Conservation (phyloP, 2,329 filamentous ascomycete species). For the Aspergillus sp. region DNA sequence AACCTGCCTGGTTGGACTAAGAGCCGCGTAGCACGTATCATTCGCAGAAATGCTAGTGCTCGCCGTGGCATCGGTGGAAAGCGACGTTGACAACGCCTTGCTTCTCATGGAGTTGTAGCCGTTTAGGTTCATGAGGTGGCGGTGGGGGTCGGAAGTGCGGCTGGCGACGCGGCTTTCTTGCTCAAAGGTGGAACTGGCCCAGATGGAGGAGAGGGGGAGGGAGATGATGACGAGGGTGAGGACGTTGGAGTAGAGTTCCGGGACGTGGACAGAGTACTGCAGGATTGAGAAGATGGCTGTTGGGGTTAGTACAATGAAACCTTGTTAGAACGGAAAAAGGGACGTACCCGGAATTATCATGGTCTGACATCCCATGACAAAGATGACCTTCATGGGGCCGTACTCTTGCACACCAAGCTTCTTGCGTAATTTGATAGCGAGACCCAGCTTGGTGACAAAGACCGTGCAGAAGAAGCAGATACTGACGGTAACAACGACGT, state of each 20-base stretch:
- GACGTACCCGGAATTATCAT: constrained; percentile 55
- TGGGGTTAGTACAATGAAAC: constrained; percentile 10
- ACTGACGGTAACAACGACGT: constrained; percentile 48
- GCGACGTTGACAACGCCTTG: constrained; percentile 11
- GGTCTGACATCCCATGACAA: constrained; percentile 62
- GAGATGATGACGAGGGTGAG: constrained; percentile 56
- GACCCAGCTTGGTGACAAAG: constrained; percentile 56
- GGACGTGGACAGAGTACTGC: constrained; percentile 46
- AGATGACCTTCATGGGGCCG: constrained; percentile 60
- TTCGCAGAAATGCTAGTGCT: constrained; percentile 7
- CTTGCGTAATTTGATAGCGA: constrained; percentile 50
- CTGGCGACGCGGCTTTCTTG: constrained; percentile 6
- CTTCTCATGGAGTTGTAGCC: constrained; percentile 5
- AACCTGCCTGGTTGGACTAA: constrained; percentile 8
- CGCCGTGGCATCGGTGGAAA: not conserved
- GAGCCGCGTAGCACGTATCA: constrained; percentile 23
- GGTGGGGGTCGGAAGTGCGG: constrained; percentile 12
- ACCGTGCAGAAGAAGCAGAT: constrained; percentile 58
- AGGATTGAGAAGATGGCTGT: constrained; percentile 56
- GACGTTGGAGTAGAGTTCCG: constrained; percentile 50
- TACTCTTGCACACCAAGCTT: constrained; percentile 54
- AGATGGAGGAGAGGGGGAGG: constrained; percentile 60
- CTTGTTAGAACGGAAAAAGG: not conserved
- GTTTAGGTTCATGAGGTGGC: constrained; percentile 7
- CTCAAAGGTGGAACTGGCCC: constrained; percentile 46